A percentile compares a stretch with the other conserved stretches of the same genome.
phyloP scores from a whole-genome alignment of 306 rosid genomes.

The Rubus idaeus region DNA sequence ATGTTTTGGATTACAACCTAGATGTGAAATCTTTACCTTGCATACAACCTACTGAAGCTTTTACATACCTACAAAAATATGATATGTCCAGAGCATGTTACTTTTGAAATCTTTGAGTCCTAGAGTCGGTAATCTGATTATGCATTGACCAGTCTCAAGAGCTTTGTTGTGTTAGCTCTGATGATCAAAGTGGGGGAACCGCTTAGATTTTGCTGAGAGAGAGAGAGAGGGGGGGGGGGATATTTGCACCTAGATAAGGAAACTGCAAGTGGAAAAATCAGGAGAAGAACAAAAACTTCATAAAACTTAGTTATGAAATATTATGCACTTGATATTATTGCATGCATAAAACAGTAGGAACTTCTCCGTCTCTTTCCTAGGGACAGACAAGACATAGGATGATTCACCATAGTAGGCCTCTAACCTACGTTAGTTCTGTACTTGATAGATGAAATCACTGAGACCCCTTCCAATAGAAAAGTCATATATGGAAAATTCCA shows the following conservation, averaged over 20 bases:
- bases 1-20: not conserved
- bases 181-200: not conserved
- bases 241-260: constrained; percentile 17
- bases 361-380: constrained; percentile 22
- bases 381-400: constrained; percentile 33
- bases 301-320: constrained; percentile 16
- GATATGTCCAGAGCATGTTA: not conserved
- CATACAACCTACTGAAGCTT: not conserved
- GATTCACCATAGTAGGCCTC: constrained; percentile 26
- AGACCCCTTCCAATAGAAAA: constrained; percentile 22
- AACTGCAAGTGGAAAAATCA: constrained; percentile 16
- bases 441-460: constrained; percentile 22
- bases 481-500: constrained; percentile 9
- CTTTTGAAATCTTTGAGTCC: not conserved
- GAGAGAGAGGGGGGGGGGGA: not conserved
- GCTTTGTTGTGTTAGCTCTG: not conserved
- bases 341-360: constrained; percentile 30
- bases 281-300: not conserved
- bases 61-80: not conserved
- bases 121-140: constrained; percentile 1
- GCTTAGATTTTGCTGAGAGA: not conserved
- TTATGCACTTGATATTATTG: constrained; percentile 37
- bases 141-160: not conserved
- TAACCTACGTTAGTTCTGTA: constrained; percentile 43
- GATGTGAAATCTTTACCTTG: not conserved